phyloP scores from a whole-genome alignment of 345 rosid species.

The Erodium maritimum region DNA sequence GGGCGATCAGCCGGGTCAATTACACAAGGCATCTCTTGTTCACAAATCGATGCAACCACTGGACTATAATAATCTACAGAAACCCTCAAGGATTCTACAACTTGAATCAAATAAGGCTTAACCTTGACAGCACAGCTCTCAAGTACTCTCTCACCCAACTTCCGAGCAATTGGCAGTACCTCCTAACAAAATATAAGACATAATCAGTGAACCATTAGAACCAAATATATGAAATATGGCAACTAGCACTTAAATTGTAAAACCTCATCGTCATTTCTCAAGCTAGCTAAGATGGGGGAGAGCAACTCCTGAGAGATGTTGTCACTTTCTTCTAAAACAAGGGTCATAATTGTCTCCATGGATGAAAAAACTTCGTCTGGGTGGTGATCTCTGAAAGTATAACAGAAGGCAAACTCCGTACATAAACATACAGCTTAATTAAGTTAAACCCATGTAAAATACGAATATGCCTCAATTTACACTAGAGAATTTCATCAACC shows the following conservation, averaged over 20 bases:
- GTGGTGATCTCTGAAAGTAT: conserved; percentile 58
- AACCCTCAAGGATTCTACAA: conserved; percentile 41
- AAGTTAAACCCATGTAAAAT: too few relatives aligned
- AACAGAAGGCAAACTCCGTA: conserved; percentile 6
- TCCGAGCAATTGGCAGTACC: conserved; percentile 50
- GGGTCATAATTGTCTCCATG: conserved; percentile 85
- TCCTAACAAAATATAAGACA: conserved; percentile 24
- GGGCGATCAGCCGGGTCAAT: conserved; percentile 26
- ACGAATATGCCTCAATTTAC: too few relatives aligned
- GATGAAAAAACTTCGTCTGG: conserved; percentile 54
- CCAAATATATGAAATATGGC: background rate
- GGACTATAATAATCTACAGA: conserved; percentile 47
- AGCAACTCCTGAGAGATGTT: conserved; percentile 64
- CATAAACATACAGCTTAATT: background rate
- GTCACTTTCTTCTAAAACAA: conserved; percentile 90
- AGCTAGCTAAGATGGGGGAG: conserved; percentile 45
- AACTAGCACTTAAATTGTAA: conserved; percentile 1
- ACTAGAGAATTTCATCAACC: too few relatives aligned
- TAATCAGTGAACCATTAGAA: conserved; percentile 9
- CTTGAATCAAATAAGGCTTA: conserved; percentile 47
- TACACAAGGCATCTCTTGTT: conserved; percentile 28
- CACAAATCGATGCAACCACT: conserved; percentile 56
- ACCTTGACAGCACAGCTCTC: conserved; percentile 53
- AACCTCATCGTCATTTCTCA: conserved; percentile 70
- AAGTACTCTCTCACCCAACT: conserved; percentile 65